phyloP scores from a whole-genome alignment of 2,329 filamentous ascomycete genomes.

The Ilyonectria destructans region DNA sequence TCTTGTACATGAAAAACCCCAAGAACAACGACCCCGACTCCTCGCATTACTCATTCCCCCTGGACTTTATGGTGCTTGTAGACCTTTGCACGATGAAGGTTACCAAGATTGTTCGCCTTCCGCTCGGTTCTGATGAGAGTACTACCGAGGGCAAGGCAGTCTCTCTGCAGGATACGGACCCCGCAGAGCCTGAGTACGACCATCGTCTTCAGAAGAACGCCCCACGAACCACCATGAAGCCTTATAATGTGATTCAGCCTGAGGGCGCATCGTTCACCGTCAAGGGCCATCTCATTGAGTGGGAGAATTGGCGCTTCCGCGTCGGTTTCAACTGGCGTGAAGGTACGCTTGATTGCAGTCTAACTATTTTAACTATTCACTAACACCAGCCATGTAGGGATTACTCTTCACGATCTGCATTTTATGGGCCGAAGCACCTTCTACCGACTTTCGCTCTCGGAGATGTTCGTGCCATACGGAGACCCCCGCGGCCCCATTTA shows the following conservation, averaged over 20 bases:
- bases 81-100: slow-evolving; percentile 17
- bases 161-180: background rate
- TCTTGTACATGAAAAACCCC: slow-evolving; percentile 24
- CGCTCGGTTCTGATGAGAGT: slow-evolving; percentile 16
- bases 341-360: slow-evolving; percentile 59
- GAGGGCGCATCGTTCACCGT: slow-evolving; percentile 58
- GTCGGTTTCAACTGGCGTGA: slow-evolving; percentile 79
- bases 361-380: background rate
- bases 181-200: slow-evolving; percentile 52
- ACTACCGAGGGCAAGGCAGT: slow-evolving; percentile 14
- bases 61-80: slow-evolving; percentile 22
- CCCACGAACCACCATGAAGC: slow-evolving; percentile 49
- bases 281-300: slow-evolving; percentile 61
- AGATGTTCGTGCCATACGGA: slow-evolving; percentile 80
- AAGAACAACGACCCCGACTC: slow-evolving; percentile 27
- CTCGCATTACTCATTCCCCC: slow-evolving; percentile 17
- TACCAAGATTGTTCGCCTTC: slow-evolving; percentile 14
- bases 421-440: slow-evolving; percentile 77
- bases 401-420: slow-evolving; percentile 75
- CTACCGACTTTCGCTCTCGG: slow-evolving; percentile 75
- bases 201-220: slow-evolving; percentile 45
- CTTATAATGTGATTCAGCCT: slow-evolving; percentile 51
- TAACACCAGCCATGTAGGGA: background rate
- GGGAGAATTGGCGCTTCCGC: slow-evolving; percentile 78
- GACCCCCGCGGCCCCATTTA: slow-evolving; percentile 75